These are phyloP conservation scores for Pichia eremophila DNA, from an alignment of 805 yeast species.

Conservation along the genomic window DNA sequence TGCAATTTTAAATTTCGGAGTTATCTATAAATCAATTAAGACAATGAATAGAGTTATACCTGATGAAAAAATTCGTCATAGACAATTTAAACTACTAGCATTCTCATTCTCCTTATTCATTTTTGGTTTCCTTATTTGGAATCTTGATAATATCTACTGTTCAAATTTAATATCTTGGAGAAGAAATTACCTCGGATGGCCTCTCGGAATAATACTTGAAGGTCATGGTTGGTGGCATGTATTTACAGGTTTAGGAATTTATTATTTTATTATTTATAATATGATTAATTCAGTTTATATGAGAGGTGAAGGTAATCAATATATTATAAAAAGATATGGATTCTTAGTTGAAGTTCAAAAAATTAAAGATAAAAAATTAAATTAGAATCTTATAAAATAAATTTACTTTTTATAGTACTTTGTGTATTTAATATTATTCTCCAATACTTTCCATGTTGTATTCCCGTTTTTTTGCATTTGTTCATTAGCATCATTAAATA, in stretches of 20 bases:
- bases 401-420: too few relatives aligned
- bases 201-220: slow-evolving; percentile 78
- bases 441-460: not conserved
- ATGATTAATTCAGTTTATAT: slow-evolving; percentile 67
- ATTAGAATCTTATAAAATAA: too few relatives aligned
- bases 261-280: slow-evolving; percentile 70
- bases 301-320: slow-evolving; percentile 45
- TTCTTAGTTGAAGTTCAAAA: slow-evolving; percentile 40
- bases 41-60: slow-evolving; percentile 19
- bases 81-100: slow-evolving; percentile 20
- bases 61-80: slow-evolving; percentile 13
- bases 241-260: slow-evolving; percentile 79
- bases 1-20: slow-evolving; percentile 65
- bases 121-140: slow-evolving; percentile 80
- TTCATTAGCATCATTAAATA: not conserved
- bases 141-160: slow-evolving; percentile 78
- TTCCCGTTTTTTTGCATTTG: not conserved
- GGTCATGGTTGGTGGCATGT: slow-evolving; percentile 99
- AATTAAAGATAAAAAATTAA: not conserved
- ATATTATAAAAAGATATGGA: slow-evolving; percentile 47
- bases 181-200: slow-evolving; percentile 58
- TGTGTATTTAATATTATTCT: too few relatives aligned
- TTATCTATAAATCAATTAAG: slow-evolving; percentile 47
- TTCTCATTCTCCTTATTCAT: slow-evolving; percentile 37
- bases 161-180: slow-evolving; percentile 45